Conservation (phyloP, 176 grass and related monocot genomes). For the Juncus inflexus region DNA sequence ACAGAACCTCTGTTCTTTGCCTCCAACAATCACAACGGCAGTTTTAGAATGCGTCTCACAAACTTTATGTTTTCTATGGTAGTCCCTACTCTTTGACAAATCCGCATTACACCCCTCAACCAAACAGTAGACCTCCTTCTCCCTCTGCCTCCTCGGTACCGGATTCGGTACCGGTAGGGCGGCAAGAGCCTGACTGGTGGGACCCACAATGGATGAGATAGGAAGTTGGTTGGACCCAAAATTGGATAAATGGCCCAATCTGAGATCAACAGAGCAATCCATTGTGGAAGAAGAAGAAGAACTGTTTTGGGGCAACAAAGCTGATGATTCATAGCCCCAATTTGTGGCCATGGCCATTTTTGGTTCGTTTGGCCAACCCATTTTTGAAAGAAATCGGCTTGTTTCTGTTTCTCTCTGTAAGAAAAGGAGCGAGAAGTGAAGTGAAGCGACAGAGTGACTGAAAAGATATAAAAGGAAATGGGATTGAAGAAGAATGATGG, state of each 20-base stretch:
- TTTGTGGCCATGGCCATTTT: conserved; percentile 20
- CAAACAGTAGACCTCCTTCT: conserved; percentile 46
- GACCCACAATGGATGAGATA: conserved; percentile 7
- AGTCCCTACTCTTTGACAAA: conserved; percentile 78
- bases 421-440: not conserved
- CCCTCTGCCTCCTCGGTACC: conserved; percentile 35
- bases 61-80: conserved; percentile 96
- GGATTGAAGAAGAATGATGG: conserved; percentile 11
- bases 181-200: not conserved
- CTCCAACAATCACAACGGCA: conserved; percentile 68
- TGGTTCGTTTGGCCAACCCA: conserved; percentile 11
- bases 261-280: conserved; percentile 55
- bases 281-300: conserved; percentile 39
- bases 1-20: conserved; percentile 97
- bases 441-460: not conserved
- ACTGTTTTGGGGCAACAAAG: conserved; percentile 12
- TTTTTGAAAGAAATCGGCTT: conserved; percentile 2
- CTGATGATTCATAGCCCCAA: conserved; percentile 18
- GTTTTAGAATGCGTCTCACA: conserved; percentile 98
- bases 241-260: conserved; percentile 47
- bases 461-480: conserved; percentile 15
- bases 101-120: conserved; percentile 81
- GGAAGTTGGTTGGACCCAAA: conserved; percentile 18
- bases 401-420: conserved; percentile 4
- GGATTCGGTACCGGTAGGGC: conserved; percentile 10